Base-by-base conservation (phyloP, 805 yeast species). In the Metschnikowia noctiluminum region DNA sequence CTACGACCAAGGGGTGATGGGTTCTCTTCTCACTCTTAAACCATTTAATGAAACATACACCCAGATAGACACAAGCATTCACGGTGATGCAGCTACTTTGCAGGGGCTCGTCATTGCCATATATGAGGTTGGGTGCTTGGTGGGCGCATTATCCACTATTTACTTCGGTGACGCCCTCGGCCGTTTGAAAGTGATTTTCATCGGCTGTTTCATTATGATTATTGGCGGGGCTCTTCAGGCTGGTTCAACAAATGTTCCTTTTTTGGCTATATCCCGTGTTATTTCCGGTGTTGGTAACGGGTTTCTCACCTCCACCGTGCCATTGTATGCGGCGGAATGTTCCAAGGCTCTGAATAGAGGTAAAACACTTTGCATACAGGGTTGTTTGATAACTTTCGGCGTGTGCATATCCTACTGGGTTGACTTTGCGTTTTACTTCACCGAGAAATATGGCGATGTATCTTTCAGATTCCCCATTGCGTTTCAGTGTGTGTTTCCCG, bases 1-100 rank as follows among this genome's bases (percentile, higher is more conserved):
- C 27, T 52, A 52, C 50, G 77, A 73, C 53, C 77, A 71, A 50
- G 77, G 76, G 40, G 65, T 73, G 50, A 71, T 73, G 73, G 66
- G 64, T 6, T 52, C 59, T 34, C 59, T 60, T 41, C 55, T 60
- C 44, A 59, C 63, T 2, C 42, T 60, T 15, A 52, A 51, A 32
- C 50, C 60, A 12, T 60, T 60, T 35, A 51, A 51, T 28, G 42
- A 57, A 28, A 50, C 56, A 7, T 60, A 58, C 49, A 47, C 57
- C 1, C 45, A 52, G n/a, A 60, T 60, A 15, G 56, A 58, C 50
- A 46, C 46, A 12, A 40, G 44, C 15, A 32, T 49, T 14, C 49
- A 56, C 31, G 45, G 46, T 10, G 37, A 37, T 9, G 52, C 55
- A 14, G 50, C 60, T 5, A 55, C 63, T 2, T 42, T 55, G 16